Evolutionary conservation across 495 filamentous ascomycete species (phyloP).

Genomic region (Amphirosellinia nigrospora): DNA sequence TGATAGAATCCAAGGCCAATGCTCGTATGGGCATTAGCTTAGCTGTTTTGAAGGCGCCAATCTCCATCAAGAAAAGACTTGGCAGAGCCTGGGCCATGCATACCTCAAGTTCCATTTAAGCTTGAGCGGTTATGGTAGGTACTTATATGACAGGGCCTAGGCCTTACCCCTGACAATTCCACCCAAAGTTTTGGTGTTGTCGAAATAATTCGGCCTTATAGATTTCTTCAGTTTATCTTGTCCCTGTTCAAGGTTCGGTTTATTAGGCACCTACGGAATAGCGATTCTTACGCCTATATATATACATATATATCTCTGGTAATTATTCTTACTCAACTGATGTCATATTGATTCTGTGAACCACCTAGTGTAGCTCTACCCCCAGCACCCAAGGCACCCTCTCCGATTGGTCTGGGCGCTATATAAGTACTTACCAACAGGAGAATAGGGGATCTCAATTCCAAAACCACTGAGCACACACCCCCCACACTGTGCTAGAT

Average conservation of each 20-base stretch:
- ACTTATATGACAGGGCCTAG: background rate
- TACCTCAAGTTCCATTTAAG: background rate
- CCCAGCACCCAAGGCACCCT: background rate
- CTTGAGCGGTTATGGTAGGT: conserved; percentile 7
- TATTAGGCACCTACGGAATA: too few relatives aligned
- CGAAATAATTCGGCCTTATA: too few relatives aligned
- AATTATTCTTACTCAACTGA: background rate
- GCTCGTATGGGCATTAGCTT: background rate
- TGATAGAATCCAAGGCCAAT: background rate
- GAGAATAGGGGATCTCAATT: conserved; percentile 13
- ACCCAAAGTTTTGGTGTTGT: too few relatives aligned
- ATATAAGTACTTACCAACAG: background rate
- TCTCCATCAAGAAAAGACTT: background rate
- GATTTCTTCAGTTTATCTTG: too few relatives aligned
- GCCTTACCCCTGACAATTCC: background rate
- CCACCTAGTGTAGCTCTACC: background rate
- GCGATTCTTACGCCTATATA: background rate
- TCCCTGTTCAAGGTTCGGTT: background rate
- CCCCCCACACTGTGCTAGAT: conserved; percentile 2
- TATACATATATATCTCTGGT: background rate
- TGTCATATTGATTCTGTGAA: background rate
- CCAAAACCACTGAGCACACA: background rate
- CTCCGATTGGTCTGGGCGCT: background rate
- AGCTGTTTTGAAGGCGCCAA: background rate
- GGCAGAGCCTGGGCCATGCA: background rate